phyloP scores from a whole-genome alignment of 1,284 basidiomycete species.

The Leccinum proliferum region DNA sequence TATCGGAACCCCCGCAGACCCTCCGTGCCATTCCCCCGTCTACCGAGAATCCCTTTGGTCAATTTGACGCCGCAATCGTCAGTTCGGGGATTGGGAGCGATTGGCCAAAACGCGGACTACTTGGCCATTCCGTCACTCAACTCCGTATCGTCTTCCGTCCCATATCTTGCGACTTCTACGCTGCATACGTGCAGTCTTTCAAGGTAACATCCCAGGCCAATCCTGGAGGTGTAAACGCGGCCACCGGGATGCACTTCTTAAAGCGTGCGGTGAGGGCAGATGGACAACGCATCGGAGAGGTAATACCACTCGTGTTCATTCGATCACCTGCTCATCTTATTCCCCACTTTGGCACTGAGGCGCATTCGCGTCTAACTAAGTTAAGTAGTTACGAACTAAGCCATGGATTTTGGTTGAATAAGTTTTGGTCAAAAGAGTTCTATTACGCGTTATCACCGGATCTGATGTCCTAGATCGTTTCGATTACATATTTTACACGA shows the following conservation, averaged over 20 bases:
- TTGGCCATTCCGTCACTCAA: neutral
- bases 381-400: slow-evolving; percentile 1
- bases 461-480: neutral
- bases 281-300: neutral
- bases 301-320: neutral
- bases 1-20: neutral
- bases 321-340: neutral
- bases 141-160: neutral
- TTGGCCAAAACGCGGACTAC: neutral
- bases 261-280: neutral
- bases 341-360: neutral
- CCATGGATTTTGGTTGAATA: slow-evolving; percentile 3
- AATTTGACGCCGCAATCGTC: neutral
- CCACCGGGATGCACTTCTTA: neutral
- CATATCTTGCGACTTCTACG: neutral
- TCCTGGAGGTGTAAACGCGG: neutral
- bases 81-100: neutral
- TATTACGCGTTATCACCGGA: neutral
- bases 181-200: neutral
- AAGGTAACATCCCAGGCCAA: neutral
- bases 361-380: neutral
- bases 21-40: neutral
- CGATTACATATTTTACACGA: neutral
- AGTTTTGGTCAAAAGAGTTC: slow-evolving; percentile 3
- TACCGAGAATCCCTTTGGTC: neutral